A percentile compares a stretch with the other conserved stretches of the same genome.
phyloP scores from a whole-genome alignment of 1,284 basidiomycete species.

The Apiotrichum mycotoxinovorans region DNA sequence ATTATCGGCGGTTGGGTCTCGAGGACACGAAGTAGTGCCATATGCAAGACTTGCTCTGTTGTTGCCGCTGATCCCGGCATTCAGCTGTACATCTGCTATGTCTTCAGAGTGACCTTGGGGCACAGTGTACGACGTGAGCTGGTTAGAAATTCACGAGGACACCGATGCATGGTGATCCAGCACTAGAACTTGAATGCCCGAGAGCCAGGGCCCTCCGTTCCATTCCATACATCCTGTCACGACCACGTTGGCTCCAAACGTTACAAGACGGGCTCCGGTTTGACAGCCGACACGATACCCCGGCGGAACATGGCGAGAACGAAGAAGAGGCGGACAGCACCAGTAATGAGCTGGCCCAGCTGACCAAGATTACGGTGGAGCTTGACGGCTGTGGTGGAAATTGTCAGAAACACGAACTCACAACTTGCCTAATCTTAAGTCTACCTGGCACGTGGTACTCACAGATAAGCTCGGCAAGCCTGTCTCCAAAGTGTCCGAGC shows the following conservation, averaged over 20 bases:
- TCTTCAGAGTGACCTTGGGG: background rate
- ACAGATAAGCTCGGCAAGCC: background rate
- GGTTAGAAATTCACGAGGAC: too few relatives aligned
- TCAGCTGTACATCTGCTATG: background rate
- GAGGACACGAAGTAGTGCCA: too few relatives aligned
- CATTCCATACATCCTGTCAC: background rate
- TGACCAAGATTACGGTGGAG: background rate
- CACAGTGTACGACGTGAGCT: background rate
- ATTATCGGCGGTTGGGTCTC: too few relatives aligned
- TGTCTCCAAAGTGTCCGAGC: background rate
- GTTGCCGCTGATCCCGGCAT: background rate
- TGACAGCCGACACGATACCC: background rate
- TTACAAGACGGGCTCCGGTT: background rate
- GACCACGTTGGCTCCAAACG: too few relatives aligned
- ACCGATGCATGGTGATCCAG: too few relatives aligned
- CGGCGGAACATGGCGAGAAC: background rate
- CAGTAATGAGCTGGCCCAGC: background rate
- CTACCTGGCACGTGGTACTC: too few relatives aligned
- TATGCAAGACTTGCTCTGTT: background rate
- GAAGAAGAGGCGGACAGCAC: background rate
- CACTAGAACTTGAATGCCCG: too few relatives aligned
- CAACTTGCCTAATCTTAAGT: too few relatives aligned
- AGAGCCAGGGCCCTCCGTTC: too few relatives aligned
- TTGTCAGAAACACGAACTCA: background rate
- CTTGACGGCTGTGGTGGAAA: background rate